These are phyloP conservation scores for Apiotrichum gamsii DNA, from an alignment of 1,284 basidiomycete species.

Conservation along the genomic window DNA sequence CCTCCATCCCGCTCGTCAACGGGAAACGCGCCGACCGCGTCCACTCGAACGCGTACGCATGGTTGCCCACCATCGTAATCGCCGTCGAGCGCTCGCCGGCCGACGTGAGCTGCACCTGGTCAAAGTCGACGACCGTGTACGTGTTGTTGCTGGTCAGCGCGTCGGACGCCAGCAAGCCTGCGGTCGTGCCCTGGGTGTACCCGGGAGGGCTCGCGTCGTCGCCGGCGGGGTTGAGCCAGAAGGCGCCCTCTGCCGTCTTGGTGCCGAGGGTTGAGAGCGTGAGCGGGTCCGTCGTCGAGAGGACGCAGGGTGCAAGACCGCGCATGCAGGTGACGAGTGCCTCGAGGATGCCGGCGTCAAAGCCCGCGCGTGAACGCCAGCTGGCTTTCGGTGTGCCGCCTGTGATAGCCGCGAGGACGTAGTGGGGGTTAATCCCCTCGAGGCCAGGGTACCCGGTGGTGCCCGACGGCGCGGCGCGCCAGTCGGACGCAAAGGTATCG, in stretches of 20 bases:
- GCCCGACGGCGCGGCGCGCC: background rate
- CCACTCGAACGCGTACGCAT: slow-evolving; percentile 17
- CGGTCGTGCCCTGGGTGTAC: slow-evolving; percentile 5
- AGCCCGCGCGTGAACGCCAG: slow-evolving; percentile 3
- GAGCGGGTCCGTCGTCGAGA: slow-evolving; percentile 9
- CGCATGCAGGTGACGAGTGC: slow-evolving; percentile 14
- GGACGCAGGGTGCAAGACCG: slow-evolving; percentile 11
- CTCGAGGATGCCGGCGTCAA: slow-evolving; percentile 8
- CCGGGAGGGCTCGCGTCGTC: background rate
- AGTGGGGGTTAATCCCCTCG: slow-evolving; percentile 7
- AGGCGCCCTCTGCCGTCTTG: background rate
- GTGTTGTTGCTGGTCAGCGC: slow-evolving; percentile 4
- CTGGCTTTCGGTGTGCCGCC: slow-evolving; percentile 12
- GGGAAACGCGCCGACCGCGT: slow-evolving; percentile 3
- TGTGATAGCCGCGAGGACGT: slow-evolving; percentile 15
- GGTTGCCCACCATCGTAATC: slow-evolving; percentile 12
- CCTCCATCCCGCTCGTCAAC: background rate
- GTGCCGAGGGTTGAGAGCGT: slow-evolving; percentile 13
- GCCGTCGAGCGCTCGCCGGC: slow-evolving; percentile 5
- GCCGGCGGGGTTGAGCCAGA: slow-evolving; percentile 14
- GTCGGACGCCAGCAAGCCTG: slow-evolving; percentile 7
- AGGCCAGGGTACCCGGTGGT: slow-evolving; percentile 10
- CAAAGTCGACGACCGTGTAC: slow-evolving; percentile 18
- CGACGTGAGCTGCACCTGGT: slow-evolving; percentile 8
- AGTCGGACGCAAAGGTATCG: slow-evolving; percentile 12